These are phyloP conservation scores for Mycena rosella DNA, from an alignment of 768 basidiomycete species.

Conservation along the genomic window DNA sequence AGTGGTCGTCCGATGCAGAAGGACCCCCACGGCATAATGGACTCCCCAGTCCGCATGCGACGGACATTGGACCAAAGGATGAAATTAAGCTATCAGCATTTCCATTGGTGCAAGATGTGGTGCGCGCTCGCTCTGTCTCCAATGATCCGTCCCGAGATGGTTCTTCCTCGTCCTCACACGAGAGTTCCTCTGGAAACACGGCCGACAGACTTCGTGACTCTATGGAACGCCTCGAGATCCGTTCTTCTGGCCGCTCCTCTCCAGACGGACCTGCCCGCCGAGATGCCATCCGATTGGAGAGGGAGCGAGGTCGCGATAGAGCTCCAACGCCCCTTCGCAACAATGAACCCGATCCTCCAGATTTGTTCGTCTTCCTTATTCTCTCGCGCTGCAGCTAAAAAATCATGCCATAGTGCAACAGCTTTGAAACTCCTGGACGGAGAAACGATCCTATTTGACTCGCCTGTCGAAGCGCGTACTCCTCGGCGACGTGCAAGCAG, in stretches of 20 bases:
- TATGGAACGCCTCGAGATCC: constrained; percentile 30
- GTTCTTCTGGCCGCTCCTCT: constrained; percentile 27
- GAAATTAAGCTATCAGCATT: constrained; percentile 45
- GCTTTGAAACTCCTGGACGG: constrained; percentile 54
- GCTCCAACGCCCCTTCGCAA: constrained; percentile 68
- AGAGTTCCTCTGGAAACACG: constrained; percentile 21
- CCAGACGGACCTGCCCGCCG: constrained; percentile 32
- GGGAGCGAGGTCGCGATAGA: constrained; percentile 65
- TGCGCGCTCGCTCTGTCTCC: constrained; percentile 7
- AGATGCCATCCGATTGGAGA: constrained; percentile 28
- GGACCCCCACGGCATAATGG: constrained; percentile 43
- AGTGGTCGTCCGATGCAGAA: constrained; percentile 64
- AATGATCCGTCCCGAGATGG: constrained; percentile 33
- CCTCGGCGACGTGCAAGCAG: constrained; percentile 70
- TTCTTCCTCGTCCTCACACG: constrained; percentile 31
- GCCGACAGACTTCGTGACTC: constrained; percentile 26
- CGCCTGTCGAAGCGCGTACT: constrained; percentile 66
- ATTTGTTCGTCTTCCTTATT: constrained; percentile 56
- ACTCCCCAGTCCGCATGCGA: constrained; percentile 33
- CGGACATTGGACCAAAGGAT: constrained; percentile 60
- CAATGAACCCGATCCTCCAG: constrained; percentile 52
- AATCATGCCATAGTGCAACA: constrained; percentile 43
- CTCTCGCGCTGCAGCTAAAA: constrained; percentile 1
- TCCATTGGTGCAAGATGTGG: constrained; percentile 22
- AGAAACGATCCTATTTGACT: constrained; percentile 64